Conservation (phyloP, 2,329 filamentous ascomycete species). For the Colletotrichum cordylinicola region DNA sequence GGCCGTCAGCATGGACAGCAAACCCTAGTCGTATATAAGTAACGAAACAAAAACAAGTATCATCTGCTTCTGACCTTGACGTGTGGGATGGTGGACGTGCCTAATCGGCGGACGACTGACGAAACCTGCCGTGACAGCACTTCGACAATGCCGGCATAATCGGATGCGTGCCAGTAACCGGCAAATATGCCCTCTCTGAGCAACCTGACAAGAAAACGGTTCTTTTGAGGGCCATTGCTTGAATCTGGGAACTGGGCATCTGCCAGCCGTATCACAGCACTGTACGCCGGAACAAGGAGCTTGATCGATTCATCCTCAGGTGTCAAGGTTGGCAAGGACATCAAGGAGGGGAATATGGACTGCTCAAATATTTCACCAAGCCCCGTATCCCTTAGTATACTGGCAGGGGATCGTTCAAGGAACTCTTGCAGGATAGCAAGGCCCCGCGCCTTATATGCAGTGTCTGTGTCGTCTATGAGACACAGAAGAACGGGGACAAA, state of each 20-base stretch:
- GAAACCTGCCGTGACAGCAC: constrained; percentile 58
- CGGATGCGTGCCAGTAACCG: constrained; percentile 62
- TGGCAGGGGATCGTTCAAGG: constrained; percentile 56
- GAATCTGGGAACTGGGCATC: constrained; percentile 36
- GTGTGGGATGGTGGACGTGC: constrained; percentile 70
- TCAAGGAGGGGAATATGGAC: constrained; percentile 73
- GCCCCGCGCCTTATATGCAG: constrained; percentile 58
- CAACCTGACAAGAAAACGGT: constrained; percentile 56
- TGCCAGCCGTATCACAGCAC: constrained; percentile 66
- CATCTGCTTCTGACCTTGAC: constrained; percentile 55
- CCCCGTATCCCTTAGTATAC: constrained; percentile 65
- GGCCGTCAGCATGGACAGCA: constrained; percentile 70
- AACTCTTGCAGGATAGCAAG: constrained; percentile 61
- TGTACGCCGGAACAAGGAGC: constrained; percentile 71
- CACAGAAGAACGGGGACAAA: constrained; percentile 74
- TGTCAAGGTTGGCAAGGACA: constrained; percentile 79
- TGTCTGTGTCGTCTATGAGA: constrained; percentile 68
- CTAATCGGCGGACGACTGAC: constrained; percentile 59
- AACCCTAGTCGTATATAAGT: constrained; percentile 48
- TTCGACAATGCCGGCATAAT: constrained; percentile 62
- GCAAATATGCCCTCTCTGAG: constrained; percentile 62
- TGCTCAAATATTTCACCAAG: constrained; percentile 73
- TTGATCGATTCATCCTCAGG: constrained; percentile 71
- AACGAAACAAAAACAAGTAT: not conserved
- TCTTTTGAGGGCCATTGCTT: constrained; percentile 32